These are phyloP conservation scores for Tulasnella sp. DNA, from an alignment of 768 basidiomycete genomes.

Conservation along the genomic window DNA sequence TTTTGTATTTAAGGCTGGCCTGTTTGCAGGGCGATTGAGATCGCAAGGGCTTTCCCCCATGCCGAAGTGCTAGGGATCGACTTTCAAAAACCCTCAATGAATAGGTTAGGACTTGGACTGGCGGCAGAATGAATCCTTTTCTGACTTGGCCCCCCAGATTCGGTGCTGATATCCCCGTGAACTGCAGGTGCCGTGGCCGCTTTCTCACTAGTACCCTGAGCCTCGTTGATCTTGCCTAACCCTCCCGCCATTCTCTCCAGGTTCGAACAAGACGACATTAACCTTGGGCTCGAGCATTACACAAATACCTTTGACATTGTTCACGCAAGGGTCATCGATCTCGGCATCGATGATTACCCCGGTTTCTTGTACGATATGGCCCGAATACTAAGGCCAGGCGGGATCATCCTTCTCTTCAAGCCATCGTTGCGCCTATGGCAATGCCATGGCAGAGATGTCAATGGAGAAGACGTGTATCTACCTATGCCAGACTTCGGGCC, in stretches of 20 bases:
- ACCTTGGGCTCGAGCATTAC: not conserved
- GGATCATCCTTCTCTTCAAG: slow-evolving; percentile 12
- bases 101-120: not conserved
- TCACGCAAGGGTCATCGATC: slow-evolving; percentile 4
- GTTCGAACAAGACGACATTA: slow-evolving; percentile 2
- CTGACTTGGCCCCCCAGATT: not conserved
- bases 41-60: slow-evolving; percentile 7
- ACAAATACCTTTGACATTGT: slow-evolving; percentile 4
- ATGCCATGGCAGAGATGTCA: not conserved
- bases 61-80: slow-evolving; percentile 18
- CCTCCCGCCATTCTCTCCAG: not conserved
- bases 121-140: not conserved
- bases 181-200: not conserved
- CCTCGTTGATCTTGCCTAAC: not conserved
- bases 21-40: slow-evolving; percentile 19
- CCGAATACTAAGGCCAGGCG: not conserved
- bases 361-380: slow-evolving; percentile 18
- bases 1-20: not conserved
- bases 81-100: not conserved
- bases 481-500: not conserved
- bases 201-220: not conserved
- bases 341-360: slow-evolving; percentile 18
- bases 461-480: not conserved
- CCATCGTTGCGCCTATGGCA: not conserved
- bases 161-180: not conserved